Evolutionary conservation across 306 rosid species (phyloP), one percentile per base, ranked within the genome.

Genomic region (Citrullus amarus): DNA sequence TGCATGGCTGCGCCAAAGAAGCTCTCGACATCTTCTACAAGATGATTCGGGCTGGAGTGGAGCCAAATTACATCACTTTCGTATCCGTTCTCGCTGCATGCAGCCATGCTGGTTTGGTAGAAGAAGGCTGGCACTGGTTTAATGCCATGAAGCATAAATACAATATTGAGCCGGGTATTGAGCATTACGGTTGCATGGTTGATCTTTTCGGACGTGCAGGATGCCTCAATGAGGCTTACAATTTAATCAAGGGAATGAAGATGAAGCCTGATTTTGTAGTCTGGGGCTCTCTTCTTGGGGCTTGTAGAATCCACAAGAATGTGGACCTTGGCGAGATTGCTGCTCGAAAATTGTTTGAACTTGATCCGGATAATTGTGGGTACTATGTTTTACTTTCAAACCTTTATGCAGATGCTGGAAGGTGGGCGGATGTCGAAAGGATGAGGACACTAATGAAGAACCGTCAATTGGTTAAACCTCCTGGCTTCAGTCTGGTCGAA

Each of bases 151-250:
- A 54, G 74, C 66, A 46, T 65, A 84, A 89, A 66, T 92, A 82
- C 71, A 56, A 82, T 78, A 86, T 90, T 59, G 87, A 89, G 80
- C 97, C 91, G 18, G 89, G 96, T 58, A 85, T 89, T 79, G 93
- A 92, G 88, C 93, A 92, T 82, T 89, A 85, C 76, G 89, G 90
- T 4, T 90, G 91, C 87, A 86, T 90, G 91, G 95, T 90, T 77
- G 93, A 92, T 79, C 96, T 90, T 75, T 90, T 92, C 16, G 97
- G 93, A 56, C 91, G 91, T 74, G 90, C 89, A 22, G 96, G 97
- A 69, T 78, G 84, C 78, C 92, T 92, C 62, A 78, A 75, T 14
- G 75, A 86, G 73, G 97, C 96, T 56, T 90, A 90, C 82, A 80
- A 88, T 78, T 86, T 92, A 81, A 92, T 92, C 80, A 85, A 67